Conservation (phyloP, 2,329 filamentous ascomycete genomes). For the Furcasterigmium sp. region DNA sequence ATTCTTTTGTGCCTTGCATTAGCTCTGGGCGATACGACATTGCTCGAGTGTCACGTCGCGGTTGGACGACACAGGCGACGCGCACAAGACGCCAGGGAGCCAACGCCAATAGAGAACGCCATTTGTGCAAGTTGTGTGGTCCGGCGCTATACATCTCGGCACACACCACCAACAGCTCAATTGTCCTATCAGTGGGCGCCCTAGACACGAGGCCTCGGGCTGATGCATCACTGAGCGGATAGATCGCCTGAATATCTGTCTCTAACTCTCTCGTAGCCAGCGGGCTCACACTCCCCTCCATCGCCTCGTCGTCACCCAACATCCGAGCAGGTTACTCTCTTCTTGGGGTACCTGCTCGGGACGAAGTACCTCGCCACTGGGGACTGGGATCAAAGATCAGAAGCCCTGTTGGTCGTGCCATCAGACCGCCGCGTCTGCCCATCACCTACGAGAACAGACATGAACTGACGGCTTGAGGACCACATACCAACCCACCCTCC, state of each 20-base stretch:
- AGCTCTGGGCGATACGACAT: conserved; percentile 10
- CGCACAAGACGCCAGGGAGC: conserved; percentile 7
- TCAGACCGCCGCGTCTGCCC: too few species aligned
- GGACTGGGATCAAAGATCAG: too few species aligned
- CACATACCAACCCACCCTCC: not conserved
- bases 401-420: too few species aligned
- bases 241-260: conserved; percentile 8
- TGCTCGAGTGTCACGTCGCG: conserved; percentile 9
- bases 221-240: conserved; percentile 10
- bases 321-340: not conserved
- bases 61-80: conserved; percentile 10
- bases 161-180: conserved; percentile 5
- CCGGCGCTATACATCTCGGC: conserved; percentile 6
- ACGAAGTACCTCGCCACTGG: conserved; percentile 32
- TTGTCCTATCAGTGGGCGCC: conserved; percentile 9
- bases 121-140: conserved; percentile 14
- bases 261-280: conserved; percentile 1
- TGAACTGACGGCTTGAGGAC: not conserved
- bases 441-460: not conserved
- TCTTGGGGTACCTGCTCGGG: conserved; percentile 4
- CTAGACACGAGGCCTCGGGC: conserved; percentile 8
- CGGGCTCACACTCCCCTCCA: conserved; percentile 7
- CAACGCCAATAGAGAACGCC: conserved; percentile 11
- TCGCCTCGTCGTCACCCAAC: conserved; percentile 5
- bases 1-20: conserved; percentile 6